These are phyloP conservation scores for Podospora pseudoanserina DNA, from an alignment of 495 filamentous ascomycete genomes.

Conservation along the genomic window DNA sequence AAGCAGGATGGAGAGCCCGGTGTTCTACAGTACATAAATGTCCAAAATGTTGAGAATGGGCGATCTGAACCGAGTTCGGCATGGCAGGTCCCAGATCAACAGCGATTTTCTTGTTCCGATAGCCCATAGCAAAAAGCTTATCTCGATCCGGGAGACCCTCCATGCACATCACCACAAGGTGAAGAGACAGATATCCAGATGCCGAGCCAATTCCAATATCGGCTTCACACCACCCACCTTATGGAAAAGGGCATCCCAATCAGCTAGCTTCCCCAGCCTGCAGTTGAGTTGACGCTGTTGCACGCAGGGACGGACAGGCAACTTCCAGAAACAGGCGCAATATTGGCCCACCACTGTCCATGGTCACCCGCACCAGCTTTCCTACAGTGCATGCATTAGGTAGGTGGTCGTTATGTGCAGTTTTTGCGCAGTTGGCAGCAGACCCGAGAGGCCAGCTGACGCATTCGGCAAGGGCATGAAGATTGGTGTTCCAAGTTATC, in stretches of 20 bases:
- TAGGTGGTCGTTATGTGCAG: not conserved
- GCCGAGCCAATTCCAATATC: not conserved
- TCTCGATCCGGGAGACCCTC: not conserved
- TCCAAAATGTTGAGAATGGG: not conserved
- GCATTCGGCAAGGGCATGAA: conserved; percentile 16
- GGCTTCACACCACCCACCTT: not conserved
- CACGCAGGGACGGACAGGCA: not conserved
- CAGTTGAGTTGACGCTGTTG: not conserved
- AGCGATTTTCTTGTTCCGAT: not conserved
- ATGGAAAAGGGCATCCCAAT: not conserved
- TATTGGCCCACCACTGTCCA: not conserved
- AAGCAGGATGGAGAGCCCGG: conserved; percentile 2
- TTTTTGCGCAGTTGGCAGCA: not conserved
- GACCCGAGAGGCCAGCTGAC: not conserved
- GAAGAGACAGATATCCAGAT: not conserved
- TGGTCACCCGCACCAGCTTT: not conserved
- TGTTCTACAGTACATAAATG: not conserved
- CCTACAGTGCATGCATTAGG: not conserved
- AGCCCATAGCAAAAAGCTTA: not conserved
- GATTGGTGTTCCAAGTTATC: not conserved
- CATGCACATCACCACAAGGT: not conserved
- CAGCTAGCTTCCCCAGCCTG: not conserved
- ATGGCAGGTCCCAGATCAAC: conserved; percentile 1
- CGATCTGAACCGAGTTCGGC: conserved; percentile 1
- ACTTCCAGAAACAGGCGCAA: not conserved